A percentile compares a stretch with the other conserved stretches of the same genome.
Evolutionary conservation across 768 basidiomycete genomes (phyloP).

Genomic region (Tephrocybe sp.): DNA sequence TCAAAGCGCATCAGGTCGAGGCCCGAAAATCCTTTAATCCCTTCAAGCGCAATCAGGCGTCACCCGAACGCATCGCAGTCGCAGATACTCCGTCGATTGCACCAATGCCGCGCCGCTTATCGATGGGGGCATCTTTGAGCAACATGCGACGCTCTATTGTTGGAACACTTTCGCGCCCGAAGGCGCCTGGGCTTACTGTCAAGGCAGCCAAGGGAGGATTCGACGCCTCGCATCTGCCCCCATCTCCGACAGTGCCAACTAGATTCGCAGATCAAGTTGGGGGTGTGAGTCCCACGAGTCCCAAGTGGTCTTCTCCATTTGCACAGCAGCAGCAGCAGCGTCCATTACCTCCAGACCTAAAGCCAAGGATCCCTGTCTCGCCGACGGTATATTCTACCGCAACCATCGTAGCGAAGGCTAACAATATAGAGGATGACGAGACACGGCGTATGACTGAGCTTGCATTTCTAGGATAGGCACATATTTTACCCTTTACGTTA

Average conservation of each 20-base stretch:
- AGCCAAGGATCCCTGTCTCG: slow-evolving; percentile 38
- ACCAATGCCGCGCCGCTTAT: slow-evolving; percentile 15
- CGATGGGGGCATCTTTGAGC: slow-evolving; percentile 34
- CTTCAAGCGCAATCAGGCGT: slow-evolving; percentile 27
- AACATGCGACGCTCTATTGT: slow-evolving; percentile 46
- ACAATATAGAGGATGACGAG: slow-evolving; percentile 64
- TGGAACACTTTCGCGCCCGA: slow-evolving; percentile 28
- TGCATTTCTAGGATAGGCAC: slow-evolving; percentile 52
- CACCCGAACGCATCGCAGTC: neutral
- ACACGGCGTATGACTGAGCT: slow-evolving; percentile 66
- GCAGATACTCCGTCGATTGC: slow-evolving; percentile 16
- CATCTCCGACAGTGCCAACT: slow-evolving; percentile 30
- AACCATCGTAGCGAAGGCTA: slow-evolving; percentile 52
- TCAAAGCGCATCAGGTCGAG: slow-evolving; percentile 7
- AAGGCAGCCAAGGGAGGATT: slow-evolving; percentile 23
- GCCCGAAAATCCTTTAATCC: slow-evolving; percentile 33
- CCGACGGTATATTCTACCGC: slow-evolving; percentile 60
- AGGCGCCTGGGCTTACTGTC: slow-evolving; percentile 9
- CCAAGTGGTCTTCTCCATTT: slow-evolving; percentile 2
- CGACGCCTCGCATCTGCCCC: slow-evolving; percentile 34
- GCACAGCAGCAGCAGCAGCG: slow-evolving; percentile 5
- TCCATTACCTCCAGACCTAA: slow-evolving; percentile 9
- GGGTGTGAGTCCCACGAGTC: slow-evolving; percentile 3
- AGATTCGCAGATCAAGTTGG: slow-evolving; percentile 9
- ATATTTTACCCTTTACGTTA: too few relatives aligned